Evolutionary conservation across 768 basidiomycete species (phyloP).

Genomic region (Phlebiopsis gigantea): DNA sequence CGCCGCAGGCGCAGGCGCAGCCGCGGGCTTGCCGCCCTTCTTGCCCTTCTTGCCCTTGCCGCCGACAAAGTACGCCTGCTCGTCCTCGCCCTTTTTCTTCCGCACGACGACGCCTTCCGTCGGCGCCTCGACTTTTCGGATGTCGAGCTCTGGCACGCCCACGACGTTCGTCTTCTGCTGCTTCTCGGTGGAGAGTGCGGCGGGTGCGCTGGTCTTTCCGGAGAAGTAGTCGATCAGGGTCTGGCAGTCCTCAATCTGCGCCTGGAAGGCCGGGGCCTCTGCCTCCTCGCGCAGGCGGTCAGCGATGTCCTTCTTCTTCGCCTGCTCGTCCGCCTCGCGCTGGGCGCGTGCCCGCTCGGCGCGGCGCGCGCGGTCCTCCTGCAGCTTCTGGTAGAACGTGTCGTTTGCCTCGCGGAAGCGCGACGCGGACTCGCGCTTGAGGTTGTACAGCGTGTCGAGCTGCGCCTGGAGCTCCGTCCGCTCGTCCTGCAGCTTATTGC

Average conservation of each 20-base stretch:
- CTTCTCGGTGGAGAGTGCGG: conserved; percentile 38
- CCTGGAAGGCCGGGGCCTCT: conserved; percentile 80
- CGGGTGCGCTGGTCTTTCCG: conserved; percentile 50
- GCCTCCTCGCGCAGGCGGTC: conserved; percentile 89
- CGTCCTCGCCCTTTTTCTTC: conserved; percentile 92
- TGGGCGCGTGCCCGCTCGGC: conserved; percentile 74
- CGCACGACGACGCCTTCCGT: conserved; percentile 61
- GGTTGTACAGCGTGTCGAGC: conserved; percentile 63
- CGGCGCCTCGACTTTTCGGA: conserved; percentile 73
- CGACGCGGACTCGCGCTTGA: conserved; percentile 70
- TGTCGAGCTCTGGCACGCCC: conserved; percentile 76
- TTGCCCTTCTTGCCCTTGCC: conserved; percentile 67
- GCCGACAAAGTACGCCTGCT: conserved; percentile 75
- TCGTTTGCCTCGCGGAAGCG: conserved; percentile 81
- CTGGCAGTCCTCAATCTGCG: conserved; percentile 94
- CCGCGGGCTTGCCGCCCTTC: conserved; percentile 35
- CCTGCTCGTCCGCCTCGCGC: conserved; percentile 69
- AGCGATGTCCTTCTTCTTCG: conserved; percentile 75
- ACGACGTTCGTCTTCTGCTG: conserved; percentile 40
- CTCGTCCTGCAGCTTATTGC: conserved; percentile 83
- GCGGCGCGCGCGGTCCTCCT: conserved; percentile 82
- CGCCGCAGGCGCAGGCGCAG: conserved; percentile 16
- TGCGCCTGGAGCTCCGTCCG: conserved; percentile 67
- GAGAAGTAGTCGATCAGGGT: conserved; percentile 84
- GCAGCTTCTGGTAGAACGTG: conserved; percentile 74